phyloP scores from a whole-genome alignment of 108 stramenopile species.

The Fistulifera pelliculosa region DNA sequence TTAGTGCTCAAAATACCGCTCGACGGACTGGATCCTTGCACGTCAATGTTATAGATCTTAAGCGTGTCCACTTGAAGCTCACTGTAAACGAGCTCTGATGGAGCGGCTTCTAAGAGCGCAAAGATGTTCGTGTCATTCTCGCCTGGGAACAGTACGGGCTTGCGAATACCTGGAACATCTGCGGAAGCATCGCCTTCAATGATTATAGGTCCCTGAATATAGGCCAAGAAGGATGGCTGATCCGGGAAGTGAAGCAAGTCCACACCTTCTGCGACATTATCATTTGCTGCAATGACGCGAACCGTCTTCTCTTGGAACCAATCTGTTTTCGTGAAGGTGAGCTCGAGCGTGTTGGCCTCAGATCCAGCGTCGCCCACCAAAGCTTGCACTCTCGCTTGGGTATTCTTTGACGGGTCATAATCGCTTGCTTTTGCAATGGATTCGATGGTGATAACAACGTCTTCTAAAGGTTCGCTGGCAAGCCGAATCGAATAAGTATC shows the following conservation, averaged over 20 bases:
- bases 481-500: conserved; percentile 25
- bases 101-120: not conserved
- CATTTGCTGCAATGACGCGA: conserved; percentile 22
- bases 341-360: conserved; percentile 3
- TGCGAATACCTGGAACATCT: conserved; percentile 12
- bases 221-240: conserved; percentile 19
- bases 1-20: conserved; percentile 12
- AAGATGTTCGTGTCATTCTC: conserved; percentile 18
- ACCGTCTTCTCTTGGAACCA: conserved; percentile 15
- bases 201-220: not conserved
- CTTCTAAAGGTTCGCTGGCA: conserved; percentile 13
- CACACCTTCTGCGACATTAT: conserved; percentile 26
- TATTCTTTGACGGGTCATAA: not conserved
- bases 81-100: conserved; percentile 8
- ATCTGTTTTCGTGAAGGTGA: conserved; percentile 10
- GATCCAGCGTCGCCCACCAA: not conserved
- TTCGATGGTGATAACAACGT: conserved; percentile 9
- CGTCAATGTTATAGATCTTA: conserved; percentile 22
- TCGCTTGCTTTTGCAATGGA: conserved; percentile 20
- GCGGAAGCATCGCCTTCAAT: conserved; percentile 17
- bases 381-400: conserved; percentile 1
- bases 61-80: conserved; percentile 21
- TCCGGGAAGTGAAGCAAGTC: conserved; percentile 26
- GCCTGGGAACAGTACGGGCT: conserved; percentile 23
- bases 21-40: conserved; percentile 12